Base-by-base conservation (phyloP, 2,329 filamentous ascomycete genomes). In the Grosmannia serpens region DNA sequence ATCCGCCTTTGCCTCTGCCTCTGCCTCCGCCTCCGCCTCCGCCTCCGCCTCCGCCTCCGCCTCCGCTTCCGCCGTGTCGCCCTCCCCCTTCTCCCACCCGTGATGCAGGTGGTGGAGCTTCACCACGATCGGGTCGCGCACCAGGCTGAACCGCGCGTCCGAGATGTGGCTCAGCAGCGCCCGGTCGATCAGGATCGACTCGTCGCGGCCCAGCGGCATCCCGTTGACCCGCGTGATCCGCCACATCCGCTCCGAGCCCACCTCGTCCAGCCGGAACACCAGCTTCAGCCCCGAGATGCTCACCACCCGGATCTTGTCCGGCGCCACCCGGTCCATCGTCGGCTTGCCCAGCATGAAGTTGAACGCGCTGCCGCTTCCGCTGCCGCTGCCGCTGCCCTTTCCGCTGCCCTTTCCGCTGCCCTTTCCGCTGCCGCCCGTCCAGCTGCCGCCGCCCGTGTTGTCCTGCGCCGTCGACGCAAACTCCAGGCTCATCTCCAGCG, bases 141-240 rank as follows among this genome's bases (percentile, higher is more conserved):
- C 77, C 31, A 89, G 82, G 11, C 85, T 88, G 70, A 96, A 96
- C 59, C 91, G 86, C 17, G 91, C 88, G 70, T 96, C 92, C 26
- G 83, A 82, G 41, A 91, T 81, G 63, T 88, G 86, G 59, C 87
- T 83, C 31, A 90, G 84, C 29, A 92, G 81, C 59, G 90, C 84
- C 27, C 87, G 83, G 53, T 87, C 80, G 62, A 97, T 81, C 68
- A 89, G 88, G 24, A 96, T 84, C 63, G 86, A 88, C 71, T 97
- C 92, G 67, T 97, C 90, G 53, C 88, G 86, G 4, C 92, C 92
- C 4, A 99, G 77, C 1, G 87, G 82, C 47, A 91, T 81, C 64
- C 87, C 89, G 49, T 89, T 91, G 62, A 96, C 85, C 51, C 88
- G 87, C 59, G 87, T 88, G 49, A 97, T 85, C 58, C 86, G 80